Conservation (phyloP, 2,329 filamentous ascomycete genomes). For the Pyrenophora teres region DNA sequence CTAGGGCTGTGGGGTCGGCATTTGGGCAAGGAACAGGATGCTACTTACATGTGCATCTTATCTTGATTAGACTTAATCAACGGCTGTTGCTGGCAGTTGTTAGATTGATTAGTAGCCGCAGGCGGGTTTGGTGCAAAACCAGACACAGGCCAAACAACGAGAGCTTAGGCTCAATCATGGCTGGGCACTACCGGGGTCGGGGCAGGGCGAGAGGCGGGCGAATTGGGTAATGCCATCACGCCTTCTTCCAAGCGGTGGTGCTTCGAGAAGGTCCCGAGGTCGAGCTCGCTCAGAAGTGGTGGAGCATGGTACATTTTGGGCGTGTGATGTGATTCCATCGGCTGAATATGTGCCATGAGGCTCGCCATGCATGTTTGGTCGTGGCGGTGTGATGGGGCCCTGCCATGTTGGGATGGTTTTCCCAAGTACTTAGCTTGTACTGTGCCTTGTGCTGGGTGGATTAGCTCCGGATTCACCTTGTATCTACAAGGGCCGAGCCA, state of each 20-base stretch:
- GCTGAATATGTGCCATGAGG: slow-evolving; percentile 18
- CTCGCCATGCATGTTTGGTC: slow-evolving; percentile 16
- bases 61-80: slow-evolving; percentile 38
- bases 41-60: slow-evolving; percentile 30
- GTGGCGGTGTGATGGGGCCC: slow-evolving; percentile 28
- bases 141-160: slow-evolving; percentile 3
- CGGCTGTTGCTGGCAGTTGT: slow-evolving; percentile 16
- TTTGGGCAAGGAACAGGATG: slow-evolving; percentile 19
- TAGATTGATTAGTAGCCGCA: slow-evolving; percentile 16
- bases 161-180: slow-evolving; percentile 44
- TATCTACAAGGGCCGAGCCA: slow-evolving; percentile 26
- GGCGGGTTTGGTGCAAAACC: neutral
- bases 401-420: slow-evolving; percentile 7
- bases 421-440: slow-evolving; percentile 13
- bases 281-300: slow-evolving; percentile 12
- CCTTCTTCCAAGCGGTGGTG: slow-evolving; percentile 29
- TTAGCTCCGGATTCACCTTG: slow-evolving; percentile 11
- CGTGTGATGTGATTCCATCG: slow-evolving; percentile 32
- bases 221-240: slow-evolving; percentile 30
- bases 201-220: slow-evolving; percentile 8
- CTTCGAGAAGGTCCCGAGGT: slow-evolving; percentile 34
- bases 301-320: slow-evolving; percentile 13
- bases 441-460: slow-evolving; percentile 2
- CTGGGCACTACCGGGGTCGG: slow-evolving; percentile 20
- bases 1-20: slow-evolving; percentile 1